Conservation (phyloP, 2,329 filamentous ascomycete species). For the Monilinia laxa region DNA sequence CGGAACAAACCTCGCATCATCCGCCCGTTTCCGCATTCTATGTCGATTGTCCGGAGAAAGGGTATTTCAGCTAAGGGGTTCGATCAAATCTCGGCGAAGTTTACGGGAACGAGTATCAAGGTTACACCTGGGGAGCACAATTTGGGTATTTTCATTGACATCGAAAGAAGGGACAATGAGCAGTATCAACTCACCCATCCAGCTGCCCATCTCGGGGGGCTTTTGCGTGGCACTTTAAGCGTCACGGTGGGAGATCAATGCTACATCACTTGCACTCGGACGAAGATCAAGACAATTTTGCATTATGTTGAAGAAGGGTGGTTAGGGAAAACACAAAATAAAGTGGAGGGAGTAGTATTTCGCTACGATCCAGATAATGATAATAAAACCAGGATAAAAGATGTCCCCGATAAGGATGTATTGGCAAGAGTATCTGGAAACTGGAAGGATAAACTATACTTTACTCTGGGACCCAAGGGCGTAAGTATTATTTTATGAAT, state of each 20-base stretch:
- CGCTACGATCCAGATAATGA: conserved; percentile 86
- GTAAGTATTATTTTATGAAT: conserved; percentile 44
- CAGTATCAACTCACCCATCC: conserved; percentile 95
- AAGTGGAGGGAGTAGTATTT: conserved; percentile 87
- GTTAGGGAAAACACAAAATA: conserved; percentile 88
- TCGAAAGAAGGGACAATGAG: conserved; percentile 78
- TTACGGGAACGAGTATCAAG: conserved; percentile 91
- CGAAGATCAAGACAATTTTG: conserved; percentile 85
- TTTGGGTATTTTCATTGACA: conserved; percentile 88
- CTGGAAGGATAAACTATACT: conserved; percentile 74
- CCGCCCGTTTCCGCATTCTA: conserved; percentile 96
- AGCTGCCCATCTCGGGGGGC: conserved; percentile 84
- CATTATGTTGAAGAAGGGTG: conserved; percentile 94
- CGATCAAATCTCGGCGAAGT: conserved; percentile 95
- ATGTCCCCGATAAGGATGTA: conserved; percentile 82
- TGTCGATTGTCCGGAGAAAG: conserved; percentile 87
- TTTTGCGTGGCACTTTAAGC: conserved; percentile 82
- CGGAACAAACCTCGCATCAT: conserved; percentile 97
- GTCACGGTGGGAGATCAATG: conserved; percentile 89
- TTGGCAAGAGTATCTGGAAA: conserved; percentile 78
- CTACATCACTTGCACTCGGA: conserved; percentile 86
- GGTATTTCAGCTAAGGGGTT: conserved; percentile 86
- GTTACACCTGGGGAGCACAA: conserved; percentile 92
- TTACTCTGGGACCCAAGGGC: conserved; percentile 60
- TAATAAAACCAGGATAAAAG: conserved; percentile 73